Base-by-base conservation (phyloP, 306 rosid genomes). In the Malus orientalis region DNA sequence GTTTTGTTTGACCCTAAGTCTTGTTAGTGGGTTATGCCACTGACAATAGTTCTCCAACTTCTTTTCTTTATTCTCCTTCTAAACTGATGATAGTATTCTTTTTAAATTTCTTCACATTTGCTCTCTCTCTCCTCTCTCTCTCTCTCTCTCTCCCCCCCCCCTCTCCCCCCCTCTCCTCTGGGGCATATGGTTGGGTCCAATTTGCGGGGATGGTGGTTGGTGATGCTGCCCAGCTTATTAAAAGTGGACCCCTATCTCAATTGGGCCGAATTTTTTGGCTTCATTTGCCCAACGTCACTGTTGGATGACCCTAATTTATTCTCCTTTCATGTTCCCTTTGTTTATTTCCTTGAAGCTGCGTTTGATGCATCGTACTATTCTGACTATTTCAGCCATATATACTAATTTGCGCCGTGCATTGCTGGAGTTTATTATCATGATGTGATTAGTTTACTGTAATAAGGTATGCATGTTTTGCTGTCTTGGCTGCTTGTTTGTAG, bases 1-100 rank as follows among this genome's bases (percentile, higher is more conserved):
- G 79, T 90, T 72, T 84, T 77, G 86, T 84, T 90, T 93, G 98
- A 93, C 94, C 90, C 49, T 70, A 79, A 77, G 75, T 62, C 45
- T 79, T 83, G 54, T 54, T 81, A 83, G 97, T 91, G 93, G 90
- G 91, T 78, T 81, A 54, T 79, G 85, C 93, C 96, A 89, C 85
- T 85, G 84, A 91, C 85, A 85, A 91, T 85, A 82, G 82, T 85
- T 75, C 74, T 44, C 62, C 81, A 85, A 72, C 61, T 74, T 87
- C 71, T 86, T 27, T 78, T 81, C 73, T 80, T 88, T 53, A 71
- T 20, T 53, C 75, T 54, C 30, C 75, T 71, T 54, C 13, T 38
- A 38, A 10, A 38, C 42, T 38, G 42, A 38, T 38, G 42, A 38
- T 38, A 7, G 7, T 27, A 1, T 38, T 38, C 42, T 38, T 38